A percentile compares a stretch with the other conserved stretches of the same genome.
Conservation (phyloP, 805 yeast genomes). For the Ogataea allantospora region DNA sequence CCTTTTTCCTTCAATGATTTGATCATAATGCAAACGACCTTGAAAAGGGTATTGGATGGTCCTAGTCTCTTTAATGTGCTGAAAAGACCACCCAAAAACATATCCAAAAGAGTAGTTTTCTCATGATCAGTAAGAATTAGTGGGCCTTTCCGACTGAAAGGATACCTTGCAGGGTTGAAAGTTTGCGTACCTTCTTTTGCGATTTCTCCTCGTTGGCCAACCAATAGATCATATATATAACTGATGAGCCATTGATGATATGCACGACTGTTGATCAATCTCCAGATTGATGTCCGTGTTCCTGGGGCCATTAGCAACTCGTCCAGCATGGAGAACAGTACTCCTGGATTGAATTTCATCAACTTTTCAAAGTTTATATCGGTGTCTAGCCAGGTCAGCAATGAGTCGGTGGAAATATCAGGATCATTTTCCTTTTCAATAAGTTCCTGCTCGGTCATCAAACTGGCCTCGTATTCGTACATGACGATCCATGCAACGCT, state of each 20-base stretch:
- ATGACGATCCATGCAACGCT: slow-evolving; percentile 54
- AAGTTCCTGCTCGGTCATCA: slow-evolving; percentile 23
- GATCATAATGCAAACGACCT: slow-evolving; percentile 62
- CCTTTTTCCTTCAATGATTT: slow-evolving; percentile 46
- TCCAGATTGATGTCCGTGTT: slow-evolving; percentile 58
- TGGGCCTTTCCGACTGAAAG: slow-evolving; percentile 57
- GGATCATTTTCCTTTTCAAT: slow-evolving; percentile 24
- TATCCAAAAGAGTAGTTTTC: slow-evolving; percentile 65
- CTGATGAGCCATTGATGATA: slow-evolving; percentile 55
- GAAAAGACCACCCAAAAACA: slow-evolving; percentile 58
- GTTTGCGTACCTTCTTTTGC: neutral
- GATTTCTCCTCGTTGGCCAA: slow-evolving; percentile 52
- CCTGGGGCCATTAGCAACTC: slow-evolving; percentile 72
- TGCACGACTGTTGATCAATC: slow-evolving; percentile 65
- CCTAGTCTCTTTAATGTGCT: slow-evolving; percentile 38
- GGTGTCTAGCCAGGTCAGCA: slow-evolving; percentile 46
- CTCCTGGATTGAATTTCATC: slow-evolving; percentile 48
- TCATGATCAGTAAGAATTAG: slow-evolving; percentile 58
- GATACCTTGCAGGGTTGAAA: slow-evolving; percentile 15
- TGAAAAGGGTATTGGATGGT: slow-evolving; percentile 35
- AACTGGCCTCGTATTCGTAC: slow-evolving; percentile 27
- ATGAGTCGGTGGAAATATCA: slow-evolving; percentile 46
- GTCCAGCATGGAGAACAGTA: slow-evolving; percentile 58
- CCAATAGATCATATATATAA: slow-evolving; percentile 59
- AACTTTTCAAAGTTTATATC: slow-evolving; percentile 47